Evolutionary conservation across 305 asterid genomes (phyloP), one percentile per base, ranked within the genome.

Genomic region (Solanum aculeatissimum): DNA sequence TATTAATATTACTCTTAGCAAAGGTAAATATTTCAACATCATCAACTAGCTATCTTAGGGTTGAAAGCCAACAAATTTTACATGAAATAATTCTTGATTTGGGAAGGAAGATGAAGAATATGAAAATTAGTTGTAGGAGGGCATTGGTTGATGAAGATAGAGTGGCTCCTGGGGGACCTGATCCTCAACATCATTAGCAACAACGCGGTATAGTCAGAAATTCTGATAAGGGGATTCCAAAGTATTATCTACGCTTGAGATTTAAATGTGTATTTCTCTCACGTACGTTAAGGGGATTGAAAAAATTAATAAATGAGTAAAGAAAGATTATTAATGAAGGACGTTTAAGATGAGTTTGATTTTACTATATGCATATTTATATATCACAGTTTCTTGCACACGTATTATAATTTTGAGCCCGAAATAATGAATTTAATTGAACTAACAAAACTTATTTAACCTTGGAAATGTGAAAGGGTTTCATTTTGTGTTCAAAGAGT

Each of bases 91-190:
- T 43, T 85, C 10, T 83, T 55, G 72, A 86, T 55, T 82, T 55
- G 32, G 35, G 49, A 29, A 83, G 69, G 66, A 51, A 32, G 25
- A 14, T 15, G 65, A 77, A 8, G 29, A 77, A 23, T 32, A 85
- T 60, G 84, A 81, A 60, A 60, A 42, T 7, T 23, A 62, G 14
- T 29, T 40, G 57, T 19, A 81, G 89, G 85, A 83, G 89, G 83
- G 69, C 68, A 29, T 54, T 87, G 84, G 68, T 69, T 19, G 91
- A 85, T 51, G 83, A 25, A 15, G 89, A 84, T 42, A 89, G 89
- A 87, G 80, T 78, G 72, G 91, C 88, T 4, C 97, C 95, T 1
- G 87, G 88, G 27, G 97, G 97, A 40, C 97, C 97, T 0, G 92
- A 92, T 89, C 92, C 92, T 75, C 89, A 82, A 40, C 91, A 88